Evolutionary conservation across 768 basidiomycete species (phyloP), one percentile per base, ranked within the genome.

Genomic region (Mycena maculata): DNA sequence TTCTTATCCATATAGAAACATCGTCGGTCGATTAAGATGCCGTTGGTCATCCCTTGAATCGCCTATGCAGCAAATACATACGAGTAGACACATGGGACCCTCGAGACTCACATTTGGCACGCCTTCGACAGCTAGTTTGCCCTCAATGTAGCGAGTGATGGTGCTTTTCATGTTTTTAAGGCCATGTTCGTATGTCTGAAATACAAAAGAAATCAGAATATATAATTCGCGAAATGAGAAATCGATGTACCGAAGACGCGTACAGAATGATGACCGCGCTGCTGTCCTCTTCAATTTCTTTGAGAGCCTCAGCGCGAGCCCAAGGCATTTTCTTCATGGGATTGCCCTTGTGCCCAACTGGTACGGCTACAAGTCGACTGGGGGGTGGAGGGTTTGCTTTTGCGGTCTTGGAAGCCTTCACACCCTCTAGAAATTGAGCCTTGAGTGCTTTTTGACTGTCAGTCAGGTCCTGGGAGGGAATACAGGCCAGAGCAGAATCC

Each of bases 401-500:
- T 60, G 71, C 25, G 9, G 45, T 16, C 55, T 76, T 64, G 12
- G 75, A 74, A 39, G 76, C 76, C 44, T 75, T 71, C 10, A 82
- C 61, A 16, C 76, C 73, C 0, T 73, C 74, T 5, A 70, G 57
- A 57, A 82, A 82, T 67, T 83, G 80, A 0, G 69, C 72, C 49
- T 77, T 78, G 33, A 83, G 80, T 36, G 71, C 73, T 67, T 75
- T 70, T 30, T 85, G 79, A 1, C 70, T 68, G 4, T 73, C 57
- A 4, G 74, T 77, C 1, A 81, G 76, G 41, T 74, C 72, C 20
- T 64, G 65, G 0, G 78, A 69, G 33, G 77, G 71, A 3, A 83
- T 75, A 23, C 75, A 77, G 5, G 68, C 63, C 8, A 82, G 48
- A 2, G 83, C 84, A 20, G 70, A 73, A 31, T 80, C 67, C 76